Evolutionary conservation across 768 basidiomycete species (phyloP).

Genomic region (Macrolepiota albuminosa): DNA sequence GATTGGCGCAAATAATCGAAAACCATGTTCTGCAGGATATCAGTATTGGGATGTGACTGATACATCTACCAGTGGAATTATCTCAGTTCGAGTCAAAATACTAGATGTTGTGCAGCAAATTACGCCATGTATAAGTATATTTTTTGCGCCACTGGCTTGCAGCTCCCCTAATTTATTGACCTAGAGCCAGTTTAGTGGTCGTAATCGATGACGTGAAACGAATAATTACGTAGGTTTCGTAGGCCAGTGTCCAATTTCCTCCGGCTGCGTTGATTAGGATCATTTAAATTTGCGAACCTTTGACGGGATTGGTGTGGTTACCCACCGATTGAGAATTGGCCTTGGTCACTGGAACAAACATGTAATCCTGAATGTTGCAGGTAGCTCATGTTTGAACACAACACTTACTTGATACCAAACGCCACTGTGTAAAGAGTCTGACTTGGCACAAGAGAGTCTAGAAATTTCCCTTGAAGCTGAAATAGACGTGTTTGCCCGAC

Average conservation of each 20-base stretch:
- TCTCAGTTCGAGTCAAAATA: not conserved
- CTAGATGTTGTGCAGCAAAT: not conserved
- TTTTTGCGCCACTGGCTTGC: conserved; percentile 24
- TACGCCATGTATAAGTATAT: conserved; percentile 27
- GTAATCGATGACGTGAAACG: not conserved
- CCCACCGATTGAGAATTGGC: conserved; percentile 1
- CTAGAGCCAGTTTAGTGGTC: conserved; percentile 9
- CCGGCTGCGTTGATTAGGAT: not conserved
- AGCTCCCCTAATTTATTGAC: conserved; percentile 22
- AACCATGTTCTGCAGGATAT: conserved; percentile 22
- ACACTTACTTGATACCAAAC: conserved; percentile 27
- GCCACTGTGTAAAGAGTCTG: conserved; percentile 25
- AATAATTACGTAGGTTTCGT: not conserved
- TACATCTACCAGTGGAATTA: conserved; percentile 21
- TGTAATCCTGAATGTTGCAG: not conserved
- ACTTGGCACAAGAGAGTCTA: conserved; percentile 22
- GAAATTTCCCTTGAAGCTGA: conserved; percentile 23
- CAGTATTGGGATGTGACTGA: conserved; percentile 22
- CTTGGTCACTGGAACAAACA: not conserved
- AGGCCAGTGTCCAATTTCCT: conserved; percentile 1
- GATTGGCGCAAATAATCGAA: conserved; percentile 22
- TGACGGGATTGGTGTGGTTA: not conserved
- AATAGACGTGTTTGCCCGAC: conserved; percentile 23
- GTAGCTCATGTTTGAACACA: not conserved
- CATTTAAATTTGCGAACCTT: not conserved